These are phyloP conservation scores for Entomortierella chlamydospora DNA, from an alignment of 192 early-diverging fungal genomes.

Conservation along the genomic window DNA sequence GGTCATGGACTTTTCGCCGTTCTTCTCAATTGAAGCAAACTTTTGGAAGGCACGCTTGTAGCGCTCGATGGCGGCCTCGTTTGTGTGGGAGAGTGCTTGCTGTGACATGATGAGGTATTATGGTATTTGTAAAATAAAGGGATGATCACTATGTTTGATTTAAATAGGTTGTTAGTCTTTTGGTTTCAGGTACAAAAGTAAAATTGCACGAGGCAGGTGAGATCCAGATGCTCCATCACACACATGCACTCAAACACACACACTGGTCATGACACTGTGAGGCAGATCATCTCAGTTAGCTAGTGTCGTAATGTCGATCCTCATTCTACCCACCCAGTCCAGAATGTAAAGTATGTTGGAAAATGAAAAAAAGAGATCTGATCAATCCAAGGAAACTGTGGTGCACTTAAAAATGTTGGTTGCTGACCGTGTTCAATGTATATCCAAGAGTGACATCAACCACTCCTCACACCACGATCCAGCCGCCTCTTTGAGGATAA, in stretches of 20 bases:
- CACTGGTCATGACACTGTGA: too few species aligned
- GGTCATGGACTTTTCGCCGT: slow-evolving; percentile 66
- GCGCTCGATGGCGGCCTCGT: slow-evolving; percentile 44
- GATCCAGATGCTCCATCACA: background rate
- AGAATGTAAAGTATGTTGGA: too few species aligned
- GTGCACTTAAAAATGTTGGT: too few species aligned
- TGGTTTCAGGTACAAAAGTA: background rate
- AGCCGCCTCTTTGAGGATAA: too few species aligned
- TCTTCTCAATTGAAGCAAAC: slow-evolving; percentile 63
- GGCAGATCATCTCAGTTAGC: too few species aligned
- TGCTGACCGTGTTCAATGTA: too few species aligned
- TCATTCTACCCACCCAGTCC: too few species aligned
- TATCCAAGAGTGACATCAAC: too few species aligned
- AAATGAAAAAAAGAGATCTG: background rate
- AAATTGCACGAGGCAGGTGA: too few species aligned
- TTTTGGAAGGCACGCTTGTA: slow-evolving; percentile 62
- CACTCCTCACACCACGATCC: too few species aligned
- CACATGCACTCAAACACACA: background rate
- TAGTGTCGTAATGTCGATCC: too few species aligned
- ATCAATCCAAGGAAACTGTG: background rate
- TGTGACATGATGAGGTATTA: slow-evolving; percentile 36
- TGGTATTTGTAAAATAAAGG: background rate
- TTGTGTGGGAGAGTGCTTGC: slow-evolving; percentile 8
- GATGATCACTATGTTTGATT: too few species aligned
- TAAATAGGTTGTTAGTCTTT: slow-evolving; percentile 1